These are phyloP conservation scores for Lecanicillium sp. DNA, from an alignment of 2,329 filamentous ascomycete species.

Conservation along the genomic window DNA sequence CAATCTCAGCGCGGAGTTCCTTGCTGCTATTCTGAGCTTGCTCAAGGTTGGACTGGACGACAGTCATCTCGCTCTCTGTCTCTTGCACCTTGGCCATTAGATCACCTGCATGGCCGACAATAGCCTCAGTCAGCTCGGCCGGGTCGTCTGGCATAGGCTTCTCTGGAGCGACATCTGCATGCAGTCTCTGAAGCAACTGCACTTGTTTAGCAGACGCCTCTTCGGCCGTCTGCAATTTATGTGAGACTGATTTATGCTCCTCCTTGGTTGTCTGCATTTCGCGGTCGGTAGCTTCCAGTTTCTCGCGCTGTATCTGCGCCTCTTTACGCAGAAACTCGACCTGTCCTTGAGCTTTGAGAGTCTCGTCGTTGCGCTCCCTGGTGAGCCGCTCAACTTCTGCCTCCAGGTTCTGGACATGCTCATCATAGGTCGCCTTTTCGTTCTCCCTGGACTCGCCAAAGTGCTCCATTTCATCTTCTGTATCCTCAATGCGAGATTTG, in stretches of 20 bases:
- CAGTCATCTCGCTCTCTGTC: constrained; percentile 49
- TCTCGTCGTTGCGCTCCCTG: constrained; percentile 49
- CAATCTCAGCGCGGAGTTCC: constrained; percentile 51
- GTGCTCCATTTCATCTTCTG: constrained; percentile 86
- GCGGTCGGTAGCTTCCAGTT: constrained; percentile 48
- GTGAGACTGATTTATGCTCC: constrained; percentile 41
- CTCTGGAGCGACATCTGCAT: constrained; percentile 48
- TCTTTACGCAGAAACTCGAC: constrained; percentile 57
- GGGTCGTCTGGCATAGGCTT: constrained; percentile 48
- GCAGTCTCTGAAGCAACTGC: constrained; percentile 49
- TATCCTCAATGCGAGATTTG: constrained; percentile 73
- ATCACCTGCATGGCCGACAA: constrained; percentile 51
- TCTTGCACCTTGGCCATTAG: constrained; percentile 52
- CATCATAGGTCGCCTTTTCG: constrained; percentile 64
- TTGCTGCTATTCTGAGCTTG: constrained; percentile 46
- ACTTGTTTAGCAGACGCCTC: constrained; percentile 44
- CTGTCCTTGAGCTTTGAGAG: constrained; percentile 52
- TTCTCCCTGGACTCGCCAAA: constrained; percentile 77
- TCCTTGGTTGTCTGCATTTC: constrained; percentile 50
- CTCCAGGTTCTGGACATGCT: constrained; percentile 60
- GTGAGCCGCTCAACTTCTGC: constrained; percentile 60
- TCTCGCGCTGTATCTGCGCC: constrained; percentile 50
- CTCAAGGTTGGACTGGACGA: constrained; percentile 58
- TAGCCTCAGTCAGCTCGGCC: constrained; percentile 49
- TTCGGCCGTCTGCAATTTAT: constrained; percentile 42